phyloP scores from a whole-genome alignment of 257 asterid genomes.

The Cordia subcordata region DNA sequence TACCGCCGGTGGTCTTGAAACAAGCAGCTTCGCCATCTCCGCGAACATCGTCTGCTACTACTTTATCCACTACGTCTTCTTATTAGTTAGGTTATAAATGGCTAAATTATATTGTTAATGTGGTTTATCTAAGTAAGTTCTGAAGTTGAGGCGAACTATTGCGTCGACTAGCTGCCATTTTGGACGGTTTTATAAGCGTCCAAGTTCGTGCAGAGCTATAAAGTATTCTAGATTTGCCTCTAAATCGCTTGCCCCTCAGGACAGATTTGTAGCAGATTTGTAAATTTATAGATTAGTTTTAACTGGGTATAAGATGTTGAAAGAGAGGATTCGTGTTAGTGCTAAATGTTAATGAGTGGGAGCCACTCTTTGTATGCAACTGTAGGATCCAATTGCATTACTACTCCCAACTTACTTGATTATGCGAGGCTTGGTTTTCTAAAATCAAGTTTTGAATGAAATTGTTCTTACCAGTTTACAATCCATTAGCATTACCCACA shows the following conservation, averaged over 20 bases:
- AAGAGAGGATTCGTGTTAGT: neutral
- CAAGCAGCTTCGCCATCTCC: constrained; percentile 40
- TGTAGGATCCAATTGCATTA: neutral
- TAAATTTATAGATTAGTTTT: constrained; percentile 5
- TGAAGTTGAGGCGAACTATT: neutral
- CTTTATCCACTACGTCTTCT: constrained; percentile 51
- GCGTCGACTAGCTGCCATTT: constrained; percentile 2
- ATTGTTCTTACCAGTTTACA: too few relatives aligned
- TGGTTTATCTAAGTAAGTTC: neutral
- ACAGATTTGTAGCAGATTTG: constrained; percentile 3
- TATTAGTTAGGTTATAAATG: constrained; percentile 17
- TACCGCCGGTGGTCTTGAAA: constrained; percentile 47
- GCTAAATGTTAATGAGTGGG: neutral
- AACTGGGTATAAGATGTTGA: constrained; percentile 2
- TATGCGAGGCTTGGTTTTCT: neutral
- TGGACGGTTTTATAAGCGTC: constrained; percentile 3
- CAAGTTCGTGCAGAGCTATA: constrained; percentile 10
- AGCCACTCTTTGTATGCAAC: neutral
- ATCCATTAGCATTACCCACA: too few relatives aligned
- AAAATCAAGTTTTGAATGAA: neutral
- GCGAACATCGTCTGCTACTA: constrained; percentile 65
- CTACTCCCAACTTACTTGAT: neutral
- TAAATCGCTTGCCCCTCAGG: neutral
- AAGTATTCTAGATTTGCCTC: neutral
- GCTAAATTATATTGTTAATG: too few relatives aligned